A percentile compares a stretch with the other conserved stretches of the same genome.
These are phyloP conservation scores for Geoglossum glabrum DNA, from an alignment of 495 filamentous ascomycete species.

Conservation along the genomic window DNA sequence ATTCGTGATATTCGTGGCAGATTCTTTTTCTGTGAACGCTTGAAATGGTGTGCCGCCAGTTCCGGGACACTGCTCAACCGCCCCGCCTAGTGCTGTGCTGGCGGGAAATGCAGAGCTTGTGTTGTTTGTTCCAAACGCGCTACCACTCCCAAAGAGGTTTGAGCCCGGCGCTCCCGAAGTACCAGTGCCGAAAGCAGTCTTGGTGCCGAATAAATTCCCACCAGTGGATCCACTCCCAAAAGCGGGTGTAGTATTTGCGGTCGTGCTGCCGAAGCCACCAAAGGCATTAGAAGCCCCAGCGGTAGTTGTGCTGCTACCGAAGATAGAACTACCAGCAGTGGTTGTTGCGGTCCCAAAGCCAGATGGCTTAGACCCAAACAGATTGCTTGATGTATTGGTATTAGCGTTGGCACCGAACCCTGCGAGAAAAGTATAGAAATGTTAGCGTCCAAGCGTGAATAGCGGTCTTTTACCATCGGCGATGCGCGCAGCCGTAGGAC, in stretches of 20 bases:
- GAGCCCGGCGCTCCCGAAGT: conserved; percentile 1
- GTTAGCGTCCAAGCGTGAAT: neutral
- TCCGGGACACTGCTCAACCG: conserved; percentile 28
- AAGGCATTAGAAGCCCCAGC: conserved; percentile 15
- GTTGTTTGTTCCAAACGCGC: conserved; percentile 6
- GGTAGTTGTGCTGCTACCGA: conserved; percentile 12
- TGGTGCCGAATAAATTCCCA: conserved; percentile 7
- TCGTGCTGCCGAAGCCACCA: conserved; percentile 27
- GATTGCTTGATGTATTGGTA: conserved; percentile 10
- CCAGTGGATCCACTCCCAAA: conserved; percentile 6
- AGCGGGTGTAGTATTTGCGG: conserved; percentile 15
- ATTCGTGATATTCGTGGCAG: conserved; percentile 32
- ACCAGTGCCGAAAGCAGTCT: conserved; percentile 5
- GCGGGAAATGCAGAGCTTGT: conserved; percentile 15
- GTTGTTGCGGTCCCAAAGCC: conserved; percentile 13
- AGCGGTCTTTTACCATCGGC: neutral
- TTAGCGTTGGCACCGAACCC: conserved; percentile 1
- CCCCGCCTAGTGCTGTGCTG: conserved; percentile 20
- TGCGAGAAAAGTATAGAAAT: neutral
- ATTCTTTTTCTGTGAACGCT: conserved; percentile 66
- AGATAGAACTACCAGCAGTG: conserved; percentile 16
- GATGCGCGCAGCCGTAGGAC: neutral
- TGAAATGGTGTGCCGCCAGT: conserved; percentile 60
- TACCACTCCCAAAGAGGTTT: conserved; percentile 12
- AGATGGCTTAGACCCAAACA: conserved; percentile 10